Conservation (phyloP, 495 filamentous ascomycete genomes). For the Beverwykella pulmonaria region DNA sequence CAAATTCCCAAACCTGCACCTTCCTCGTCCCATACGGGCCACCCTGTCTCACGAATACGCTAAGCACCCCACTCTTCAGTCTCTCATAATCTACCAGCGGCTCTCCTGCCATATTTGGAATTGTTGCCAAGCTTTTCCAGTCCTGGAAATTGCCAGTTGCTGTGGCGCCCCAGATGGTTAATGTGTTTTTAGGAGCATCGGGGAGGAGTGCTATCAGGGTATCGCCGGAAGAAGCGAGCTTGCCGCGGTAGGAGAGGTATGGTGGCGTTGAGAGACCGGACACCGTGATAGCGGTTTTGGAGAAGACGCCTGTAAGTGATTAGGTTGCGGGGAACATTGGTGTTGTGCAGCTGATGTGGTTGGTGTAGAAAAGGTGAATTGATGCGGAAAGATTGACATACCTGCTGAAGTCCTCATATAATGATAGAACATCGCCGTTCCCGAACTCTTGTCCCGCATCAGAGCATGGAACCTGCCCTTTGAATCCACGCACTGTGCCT, state of each 20-base stretch:
- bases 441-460: constrained; percentile 28
- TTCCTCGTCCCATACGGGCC: constrained; percentile 22
- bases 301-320: neutral
- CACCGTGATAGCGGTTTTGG: constrained; percentile 26
- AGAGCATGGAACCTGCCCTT: constrained; percentile 23
- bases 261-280: constrained; percentile 18
- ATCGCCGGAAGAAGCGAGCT: constrained; percentile 13
- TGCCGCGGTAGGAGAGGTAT: constrained; percentile 19
- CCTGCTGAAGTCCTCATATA: constrained; percentile 14
- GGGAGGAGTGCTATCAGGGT: constrained; percentile 19
- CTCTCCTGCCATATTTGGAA: constrained; percentile 26
- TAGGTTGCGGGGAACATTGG: neutral
- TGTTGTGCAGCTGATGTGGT: too few relatives aligned
- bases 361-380: neutral
- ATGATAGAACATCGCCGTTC: constrained; percentile 22
- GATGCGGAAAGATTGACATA: neutral
- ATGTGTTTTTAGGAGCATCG: constrained; percentile 17
- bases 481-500: constrained; percentile 20
- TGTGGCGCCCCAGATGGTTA: constrained; percentile 21
- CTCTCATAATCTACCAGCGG: constrained; percentile 23
- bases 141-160: constrained; percentile 18
- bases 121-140: constrained; percentile 24
- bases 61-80: constrained; percentile 13
- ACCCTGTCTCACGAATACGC: constrained; percentile 27
- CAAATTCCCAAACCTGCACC: constrained; percentile 31